These are phyloP conservation scores for Chamaenerion angustifolium DNA, from an alignment of 345 rosid species.

Conservation along the genomic window DNA sequence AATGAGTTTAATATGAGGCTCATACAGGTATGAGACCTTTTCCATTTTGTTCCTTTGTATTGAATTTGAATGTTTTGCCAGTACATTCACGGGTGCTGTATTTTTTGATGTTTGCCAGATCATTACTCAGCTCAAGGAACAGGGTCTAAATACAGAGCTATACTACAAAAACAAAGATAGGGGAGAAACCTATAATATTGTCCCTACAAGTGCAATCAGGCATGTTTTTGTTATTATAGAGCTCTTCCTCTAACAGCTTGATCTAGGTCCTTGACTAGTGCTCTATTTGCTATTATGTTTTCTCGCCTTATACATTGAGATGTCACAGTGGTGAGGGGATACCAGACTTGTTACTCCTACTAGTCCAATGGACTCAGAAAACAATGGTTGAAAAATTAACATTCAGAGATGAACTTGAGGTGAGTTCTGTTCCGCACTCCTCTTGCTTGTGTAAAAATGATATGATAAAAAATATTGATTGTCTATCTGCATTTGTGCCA, in stretches of 20 bases:
- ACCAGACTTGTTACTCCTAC: constrained; percentile 66
- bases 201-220: constrained; percentile 95
- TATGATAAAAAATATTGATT: constrained; percentile 10
- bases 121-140: constrained; percentile 63
- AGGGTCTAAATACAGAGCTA: constrained; percentile 74
- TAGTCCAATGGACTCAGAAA: constrained; percentile 77
- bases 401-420: constrained; percentile 61
- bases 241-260: neutral
- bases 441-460: neutral
- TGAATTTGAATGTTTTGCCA: neutral
- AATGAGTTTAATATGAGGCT: constrained; percentile 70
- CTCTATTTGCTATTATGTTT: neutral
- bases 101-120: constrained; percentile 25
- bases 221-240: constrained; percentile 9
- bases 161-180: constrained; percentile 68
- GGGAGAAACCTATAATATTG: constrained; percentile 76
- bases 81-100: constrained; percentile 1
- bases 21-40: constrained; percentile 22
- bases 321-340: constrained; percentile 66
- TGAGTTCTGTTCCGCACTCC: constrained; percentile 2
- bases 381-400: constrained; percentile 85
- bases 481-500: constrained; percentile 23
- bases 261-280: neutral
- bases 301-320: constrained; percentile 8
- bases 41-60: constrained; percentile 1